Conservation (phyloP, 345 rosid species). For the Abelmoschus esculentus region DNA sequence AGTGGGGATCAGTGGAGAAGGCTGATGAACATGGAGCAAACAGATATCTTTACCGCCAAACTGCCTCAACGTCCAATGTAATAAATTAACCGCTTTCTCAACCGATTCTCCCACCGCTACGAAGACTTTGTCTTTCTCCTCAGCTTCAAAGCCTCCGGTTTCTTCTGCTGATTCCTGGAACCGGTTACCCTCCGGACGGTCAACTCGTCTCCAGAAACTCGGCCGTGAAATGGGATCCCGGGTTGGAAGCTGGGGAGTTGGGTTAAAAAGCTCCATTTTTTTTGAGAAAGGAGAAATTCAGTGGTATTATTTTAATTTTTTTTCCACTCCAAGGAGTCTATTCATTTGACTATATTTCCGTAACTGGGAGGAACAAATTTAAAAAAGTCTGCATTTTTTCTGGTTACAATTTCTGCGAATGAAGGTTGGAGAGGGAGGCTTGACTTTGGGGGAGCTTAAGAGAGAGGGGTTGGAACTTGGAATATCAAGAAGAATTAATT, state of each 20-base stretch:
- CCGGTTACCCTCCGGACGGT: slow-evolving; percentile 2
- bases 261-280: slow-evolving; percentile 33
- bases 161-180: slow-evolving; percentile 31
- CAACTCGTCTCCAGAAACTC: slow-evolving; percentile 1
- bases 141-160: slow-evolving; percentile 5
- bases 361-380: neutral
- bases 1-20: slow-evolving; percentile 58
- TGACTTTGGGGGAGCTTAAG: neutral
- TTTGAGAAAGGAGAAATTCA: neutral
- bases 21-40: slow-evolving; percentile 54
- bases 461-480: neutral
- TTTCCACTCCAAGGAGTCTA: neutral
- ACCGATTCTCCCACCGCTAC: slow-evolving; percentile 52
- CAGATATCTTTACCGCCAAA: slow-evolving; percentile 39
- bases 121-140: slow-evolving; percentile 30
- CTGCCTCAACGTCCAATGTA: slow-evolving; percentile 38
- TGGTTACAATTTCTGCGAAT: neutral
- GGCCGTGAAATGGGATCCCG: slow-evolving; percentile 12
- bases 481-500: neutral
- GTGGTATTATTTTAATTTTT: neutral
- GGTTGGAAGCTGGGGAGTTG: slow-evolving; percentile 12
- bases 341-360: neutral
- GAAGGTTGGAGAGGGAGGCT: neutral
- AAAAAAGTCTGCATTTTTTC: neutral
- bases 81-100: slow-evolving; percentile 39